phyloP scores from a whole-genome alignment of 257 asterid genomes.

The Solanum tacnaense region DNA sequence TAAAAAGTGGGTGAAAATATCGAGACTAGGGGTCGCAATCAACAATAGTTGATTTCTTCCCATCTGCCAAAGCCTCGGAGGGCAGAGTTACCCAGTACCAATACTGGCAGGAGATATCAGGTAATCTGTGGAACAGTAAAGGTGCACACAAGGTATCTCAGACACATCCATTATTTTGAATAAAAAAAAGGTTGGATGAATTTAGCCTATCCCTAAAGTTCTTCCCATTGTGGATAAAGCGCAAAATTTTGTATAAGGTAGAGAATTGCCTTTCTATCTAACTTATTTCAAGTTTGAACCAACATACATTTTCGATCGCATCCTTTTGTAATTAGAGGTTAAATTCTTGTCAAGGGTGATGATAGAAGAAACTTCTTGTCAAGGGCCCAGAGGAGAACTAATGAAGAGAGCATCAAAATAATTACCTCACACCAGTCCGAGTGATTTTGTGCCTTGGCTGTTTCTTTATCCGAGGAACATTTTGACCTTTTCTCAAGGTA shows the following conservation, averaged over 20 bases:
- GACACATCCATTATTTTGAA: not conserved
- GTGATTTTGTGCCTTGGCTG: constrained; percentile 26
- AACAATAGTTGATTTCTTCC: not conserved
- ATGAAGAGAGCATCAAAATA: not conserved
- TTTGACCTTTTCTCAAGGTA: constrained; percentile 63
- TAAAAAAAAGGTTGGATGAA: not conserved
- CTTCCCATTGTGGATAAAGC: not conserved
- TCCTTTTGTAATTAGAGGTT: not conserved
- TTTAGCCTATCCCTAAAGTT: not conserved
- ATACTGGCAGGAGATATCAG: not conserved
- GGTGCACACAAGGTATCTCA: not conserved
- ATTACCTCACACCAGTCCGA: constrained; percentile 98
- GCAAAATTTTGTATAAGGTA: not conserved
- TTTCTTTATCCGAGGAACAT: constrained; percentile 27
- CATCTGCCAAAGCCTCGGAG: not conserved
- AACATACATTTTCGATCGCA: not conserved
- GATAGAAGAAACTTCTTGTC: not conserved
- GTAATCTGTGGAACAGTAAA: not conserved
- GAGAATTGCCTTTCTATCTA: not conserved
- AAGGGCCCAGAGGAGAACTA: not conserved
- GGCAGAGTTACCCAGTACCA: not conserved
- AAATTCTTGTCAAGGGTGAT: not conserved
- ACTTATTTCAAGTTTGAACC: not conserved
- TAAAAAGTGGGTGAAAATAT: not conserved
- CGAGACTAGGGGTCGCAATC: not conserved